These are phyloP conservation scores for Aspergillus unguis DNA, from an alignment of 2,329 filamentous ascomycete genomes.

Conservation along the genomic window DNA sequence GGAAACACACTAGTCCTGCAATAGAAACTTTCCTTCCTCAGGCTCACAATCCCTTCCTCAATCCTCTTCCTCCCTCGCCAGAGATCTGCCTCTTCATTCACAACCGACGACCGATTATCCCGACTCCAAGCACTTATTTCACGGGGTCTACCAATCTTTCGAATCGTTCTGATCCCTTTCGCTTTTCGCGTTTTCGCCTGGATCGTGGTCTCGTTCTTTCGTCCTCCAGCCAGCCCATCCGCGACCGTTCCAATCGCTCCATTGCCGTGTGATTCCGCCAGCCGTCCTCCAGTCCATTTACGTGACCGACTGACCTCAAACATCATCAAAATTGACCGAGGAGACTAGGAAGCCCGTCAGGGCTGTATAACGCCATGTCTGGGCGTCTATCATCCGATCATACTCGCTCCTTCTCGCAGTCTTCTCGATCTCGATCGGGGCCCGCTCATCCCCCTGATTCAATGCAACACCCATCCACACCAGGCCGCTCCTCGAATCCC, in stretches of 20 bases:
- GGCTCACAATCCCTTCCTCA: slow-evolving; percentile 10
- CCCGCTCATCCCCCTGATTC: slow-evolving; percentile 25
- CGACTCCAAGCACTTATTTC: background rate
- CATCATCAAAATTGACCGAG: slow-evolving; percentile 29
- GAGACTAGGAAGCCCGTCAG: slow-evolving; percentile 34
- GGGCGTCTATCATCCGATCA: slow-evolving; percentile 37
- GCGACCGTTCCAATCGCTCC: slow-evolving; percentile 11
- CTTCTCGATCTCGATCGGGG: slow-evolving; percentile 26
- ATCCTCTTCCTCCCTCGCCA: slow-evolving; percentile 13
- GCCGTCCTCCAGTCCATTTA: slow-evolving; percentile 15
- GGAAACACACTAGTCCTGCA: slow-evolving; percentile 11
- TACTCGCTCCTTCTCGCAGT: slow-evolving; percentile 34
- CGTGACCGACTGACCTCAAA: slow-evolving; percentile 21
- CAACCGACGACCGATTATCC: slow-evolving; percentile 10
- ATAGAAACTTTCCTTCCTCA: slow-evolving; percentile 12
- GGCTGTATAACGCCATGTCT: slow-evolving; percentile 41
- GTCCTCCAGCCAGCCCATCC: slow-evolving; percentile 13
- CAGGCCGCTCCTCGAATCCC: slow-evolving; percentile 36
- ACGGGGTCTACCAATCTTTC: background rate
- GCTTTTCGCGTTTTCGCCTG: background rate
- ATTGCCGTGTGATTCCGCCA: slow-evolving; percentile 9
- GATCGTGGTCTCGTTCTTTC: background rate
- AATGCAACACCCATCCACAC: slow-evolving; percentile 28
- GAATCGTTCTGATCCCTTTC: background rate
- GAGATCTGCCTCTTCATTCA: slow-evolving; percentile 14